Conservation (phyloP, 1,284 basidiomycete genomes). For the Volvariella volvacea region DNA sequence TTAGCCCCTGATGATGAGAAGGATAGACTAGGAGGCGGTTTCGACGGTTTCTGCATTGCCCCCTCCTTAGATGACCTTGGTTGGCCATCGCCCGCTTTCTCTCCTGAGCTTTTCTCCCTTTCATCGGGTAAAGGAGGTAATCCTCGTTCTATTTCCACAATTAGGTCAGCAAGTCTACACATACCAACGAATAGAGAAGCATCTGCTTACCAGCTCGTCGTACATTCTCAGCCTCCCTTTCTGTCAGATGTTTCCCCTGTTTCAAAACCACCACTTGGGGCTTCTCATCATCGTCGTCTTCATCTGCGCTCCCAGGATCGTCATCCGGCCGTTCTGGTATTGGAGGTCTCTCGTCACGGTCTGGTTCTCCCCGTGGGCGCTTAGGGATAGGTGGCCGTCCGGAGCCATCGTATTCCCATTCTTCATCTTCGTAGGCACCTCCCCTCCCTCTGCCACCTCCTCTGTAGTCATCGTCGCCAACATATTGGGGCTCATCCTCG, state of each 20-base stretch:
- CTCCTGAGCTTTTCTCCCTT: too few relatives aligned
- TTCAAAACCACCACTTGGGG: conserved; percentile 83
- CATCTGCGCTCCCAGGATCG: conserved; percentile 68
- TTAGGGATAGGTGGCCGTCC: conserved; percentile 71
- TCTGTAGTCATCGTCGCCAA: conserved; percentile 15
- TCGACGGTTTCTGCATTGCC: not conserved
- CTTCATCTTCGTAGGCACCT: conserved; percentile 2
- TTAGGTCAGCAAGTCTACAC: not conserved
- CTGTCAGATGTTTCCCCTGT: conserved; percentile 77
- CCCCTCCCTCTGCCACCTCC: too few relatives aligned
- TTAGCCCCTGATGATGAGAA: conserved; percentile 12
- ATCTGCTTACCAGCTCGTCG: conserved; percentile 58
- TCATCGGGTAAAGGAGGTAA: conserved; percentile 36
- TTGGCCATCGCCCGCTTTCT: too few relatives aligned
- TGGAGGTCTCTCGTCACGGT: conserved; percentile 39
- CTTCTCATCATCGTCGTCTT: conserved; percentile 73
- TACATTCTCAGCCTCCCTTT: conserved; percentile 71
- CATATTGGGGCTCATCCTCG: conserved; percentile 42
- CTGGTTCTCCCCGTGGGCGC: not conserved
- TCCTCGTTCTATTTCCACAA: conserved; percentile 35
- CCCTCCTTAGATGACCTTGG: conserved; percentile 1
- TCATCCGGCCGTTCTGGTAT: conserved; percentile 66
- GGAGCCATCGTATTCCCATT: conserved; percentile 37
- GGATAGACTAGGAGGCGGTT: conserved; percentile 10
- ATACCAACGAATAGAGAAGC: not conserved